Conservation (phyloP, 2,329 filamentous ascomycete genomes). For the Cryphonectria naterciae region DNA sequence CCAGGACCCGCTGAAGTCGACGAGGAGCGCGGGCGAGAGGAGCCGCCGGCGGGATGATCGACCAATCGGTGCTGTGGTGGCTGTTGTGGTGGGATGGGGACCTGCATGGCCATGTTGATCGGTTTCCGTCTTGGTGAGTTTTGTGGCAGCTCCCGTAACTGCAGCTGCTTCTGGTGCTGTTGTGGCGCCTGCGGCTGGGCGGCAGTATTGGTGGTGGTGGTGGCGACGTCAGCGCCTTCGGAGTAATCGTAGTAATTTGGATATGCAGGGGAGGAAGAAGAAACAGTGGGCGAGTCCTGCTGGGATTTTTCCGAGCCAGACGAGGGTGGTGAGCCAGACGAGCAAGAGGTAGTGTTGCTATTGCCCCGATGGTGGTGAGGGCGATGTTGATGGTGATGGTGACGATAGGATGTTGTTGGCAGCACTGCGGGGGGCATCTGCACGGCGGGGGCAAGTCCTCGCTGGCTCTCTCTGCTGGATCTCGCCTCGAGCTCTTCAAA, state of each 20-base stretch:
- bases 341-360: constrained; percentile 13
- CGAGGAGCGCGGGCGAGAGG: constrained; percentile 15
- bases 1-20: constrained; percentile 6
- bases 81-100: constrained; percentile 28
- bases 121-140: background rate
- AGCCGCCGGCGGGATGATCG: constrained; percentile 3
- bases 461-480: constrained; percentile 1
- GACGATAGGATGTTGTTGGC: background rate
- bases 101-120: constrained; percentile 30
- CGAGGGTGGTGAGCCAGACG: constrained; percentile 6
- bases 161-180: constrained; percentile 1
- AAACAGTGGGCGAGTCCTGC: constrained; percentile 6
- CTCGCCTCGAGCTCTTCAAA: constrained; percentile 21
- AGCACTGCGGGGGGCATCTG: background rate
- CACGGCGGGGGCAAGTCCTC: constrained; percentile 15
- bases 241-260: constrained; percentile 29
- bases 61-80: constrained; percentile 19
- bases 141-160: background rate
- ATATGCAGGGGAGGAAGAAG: constrained; percentile 9
- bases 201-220: background rate
- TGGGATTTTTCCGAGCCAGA: background rate
- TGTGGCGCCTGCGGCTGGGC: background rate
- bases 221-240: constrained; percentile 12
- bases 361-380: constrained; percentile 6
- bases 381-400: background rate